Base-by-base conservation (phyloP, 169 alveolate species). In the Cryptosporidium baileyi region DNA sequence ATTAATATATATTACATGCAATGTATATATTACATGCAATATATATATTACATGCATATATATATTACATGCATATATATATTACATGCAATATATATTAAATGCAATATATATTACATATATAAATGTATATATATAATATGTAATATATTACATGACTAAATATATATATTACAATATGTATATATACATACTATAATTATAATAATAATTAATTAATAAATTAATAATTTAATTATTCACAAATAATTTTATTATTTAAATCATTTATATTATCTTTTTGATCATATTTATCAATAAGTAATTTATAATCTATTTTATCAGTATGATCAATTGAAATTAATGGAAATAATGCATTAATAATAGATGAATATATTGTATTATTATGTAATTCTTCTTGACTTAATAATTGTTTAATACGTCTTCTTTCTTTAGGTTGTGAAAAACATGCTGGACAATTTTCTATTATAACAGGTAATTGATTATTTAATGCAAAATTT, bases 391-490 rank as follows among this genome's bases (percentile, higher is more conserved):
- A 54, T 22, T 74, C 85, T 26, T 74, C 85, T 51, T 74, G 85
- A 61, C 85, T 74, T 3, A 74, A 59, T 19, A 74, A 67, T 22
- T 74, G 85, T 26, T 74, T 74, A 15, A 74, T 32, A 7, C 24
- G 65, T 40, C 85, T 74, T 74, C 97, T 91, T 88, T 95, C 98
- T 79, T 95, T 95, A 4, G 99, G 98, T 26, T 95, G 95, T 28
- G 97, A 94, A 51, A 96, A 96, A 80, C 99, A 96, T 22, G 98
- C 99, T 1, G 99, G 99, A 59, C 99, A 96, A 90, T 96, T 96
- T 52, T 96, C 99, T 41, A 94, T 90, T 11, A 96, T 94, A 40
- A 96, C 94, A 13, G 99, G 99, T 51, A 95, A 91, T 80, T 93
- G 80, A 22, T 80, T 61, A 67, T 91, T 90, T 40, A 82, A 80